These are phyloP conservation scores for Syzygium malaccense DNA, from an alignment of 441 rosid species.

Conservation along the genomic window DNA sequence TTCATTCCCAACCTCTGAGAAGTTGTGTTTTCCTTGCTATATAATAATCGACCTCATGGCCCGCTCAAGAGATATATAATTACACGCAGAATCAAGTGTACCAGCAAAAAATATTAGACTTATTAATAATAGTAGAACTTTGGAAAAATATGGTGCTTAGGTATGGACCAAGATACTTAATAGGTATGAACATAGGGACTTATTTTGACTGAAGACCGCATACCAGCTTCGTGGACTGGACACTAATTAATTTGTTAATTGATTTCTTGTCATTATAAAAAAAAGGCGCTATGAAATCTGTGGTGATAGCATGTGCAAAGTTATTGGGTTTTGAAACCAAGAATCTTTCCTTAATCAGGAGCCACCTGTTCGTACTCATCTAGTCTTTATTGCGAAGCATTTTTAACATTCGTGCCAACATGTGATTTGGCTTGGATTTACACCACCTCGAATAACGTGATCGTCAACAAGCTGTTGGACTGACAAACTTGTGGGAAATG, in stretches of 20 bases:
- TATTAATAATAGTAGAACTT: background rate
- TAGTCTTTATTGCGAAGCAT: background rate
- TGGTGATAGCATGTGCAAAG: background rate
- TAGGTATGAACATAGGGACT: background rate
- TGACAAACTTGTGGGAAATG: background rate
- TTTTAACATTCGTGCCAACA: background rate
- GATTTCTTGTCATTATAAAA: too few species aligned
- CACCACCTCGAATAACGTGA: background rate
- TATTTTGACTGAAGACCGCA: fast-evolving
- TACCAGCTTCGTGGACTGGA: background rate
- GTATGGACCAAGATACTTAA: background rate
- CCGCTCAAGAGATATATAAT: too few species aligned
- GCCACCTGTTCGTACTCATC: background rate
- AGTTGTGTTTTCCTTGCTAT: too few species aligned
- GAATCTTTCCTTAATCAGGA: background rate
- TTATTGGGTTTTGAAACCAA: background rate
- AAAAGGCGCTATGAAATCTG: too few species aligned
- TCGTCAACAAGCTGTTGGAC: background rate
- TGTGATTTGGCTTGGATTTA: background rate
- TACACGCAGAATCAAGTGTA: background rate
- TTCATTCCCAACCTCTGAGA: too few species aligned
- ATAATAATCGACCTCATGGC: too few species aligned
- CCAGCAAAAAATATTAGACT: background rate
- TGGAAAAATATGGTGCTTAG: background rate
- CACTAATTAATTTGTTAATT: background rate